Conservation (phyloP, 768 basidiomycete genomes). For the Mycena pura region DNA sequence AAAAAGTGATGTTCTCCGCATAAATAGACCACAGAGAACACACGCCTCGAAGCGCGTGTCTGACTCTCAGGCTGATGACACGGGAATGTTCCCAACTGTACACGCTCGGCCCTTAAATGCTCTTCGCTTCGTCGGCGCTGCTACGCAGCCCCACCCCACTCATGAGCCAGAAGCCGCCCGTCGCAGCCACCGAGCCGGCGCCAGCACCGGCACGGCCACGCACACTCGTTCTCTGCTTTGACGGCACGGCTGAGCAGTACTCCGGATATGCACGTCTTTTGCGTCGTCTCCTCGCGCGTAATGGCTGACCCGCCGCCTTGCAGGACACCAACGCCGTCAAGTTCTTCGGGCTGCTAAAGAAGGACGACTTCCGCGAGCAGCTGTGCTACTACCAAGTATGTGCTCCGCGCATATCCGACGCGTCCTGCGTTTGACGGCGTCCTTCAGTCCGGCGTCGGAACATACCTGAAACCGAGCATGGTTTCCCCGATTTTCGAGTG, state of each 20-base stretch:
- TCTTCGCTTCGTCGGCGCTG: too few species aligned
- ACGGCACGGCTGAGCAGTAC: constrained; percentile 60
- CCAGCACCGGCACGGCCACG: constrained; percentile 27
- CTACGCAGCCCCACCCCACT: neutral
- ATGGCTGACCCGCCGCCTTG: neutral
- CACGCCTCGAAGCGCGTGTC: too few species aligned
- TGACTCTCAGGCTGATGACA: too few species aligned
- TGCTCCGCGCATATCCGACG: neutral
- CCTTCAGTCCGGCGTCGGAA: constrained; percentile 53
- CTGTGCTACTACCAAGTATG: constrained; percentile 75
- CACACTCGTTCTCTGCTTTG: constrained; percentile 61
- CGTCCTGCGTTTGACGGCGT: too few species aligned
- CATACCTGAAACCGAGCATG: constrained; percentile 66
- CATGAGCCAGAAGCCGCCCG: constrained; percentile 2
- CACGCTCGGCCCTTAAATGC: too few species aligned
- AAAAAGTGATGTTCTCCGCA: too few species aligned
- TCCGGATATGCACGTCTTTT: constrained; percentile 37
- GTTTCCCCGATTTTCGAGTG: constrained; percentile 66
- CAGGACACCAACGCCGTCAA: constrained; percentile 76
- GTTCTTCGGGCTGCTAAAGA: constrained; percentile 71
- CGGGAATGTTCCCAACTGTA: too few species aligned
- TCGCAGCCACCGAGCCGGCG: neutral
- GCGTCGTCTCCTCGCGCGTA: neutral
- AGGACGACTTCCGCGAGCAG: constrained; percentile 62
- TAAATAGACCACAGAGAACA: too few species aligned